These are phyloP conservation scores for Syzygium grande DNA, from an alignment of 345 rosid species.

Conservation along the genomic window DNA sequence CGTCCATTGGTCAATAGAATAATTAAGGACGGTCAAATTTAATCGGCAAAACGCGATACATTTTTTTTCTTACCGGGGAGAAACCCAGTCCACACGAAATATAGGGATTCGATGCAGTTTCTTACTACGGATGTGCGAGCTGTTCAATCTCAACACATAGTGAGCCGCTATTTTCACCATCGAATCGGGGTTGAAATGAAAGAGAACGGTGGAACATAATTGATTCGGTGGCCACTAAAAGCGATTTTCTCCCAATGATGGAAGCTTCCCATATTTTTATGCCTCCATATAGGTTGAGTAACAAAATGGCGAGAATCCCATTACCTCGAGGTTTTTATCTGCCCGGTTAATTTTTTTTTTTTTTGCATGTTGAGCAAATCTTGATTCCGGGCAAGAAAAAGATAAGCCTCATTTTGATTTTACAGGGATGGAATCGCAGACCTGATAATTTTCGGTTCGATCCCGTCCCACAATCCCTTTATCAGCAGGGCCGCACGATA, in stretches of 20 bases:
- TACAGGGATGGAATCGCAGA: no score
- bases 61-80: no score
- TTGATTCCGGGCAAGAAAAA: background rate
- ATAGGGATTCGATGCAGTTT: background rate
- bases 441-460: no score
- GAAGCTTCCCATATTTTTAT: background rate
- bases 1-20: background rate
- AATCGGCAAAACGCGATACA: background rate
- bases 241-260: background rate
- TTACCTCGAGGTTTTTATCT: background rate
- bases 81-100: background rate
- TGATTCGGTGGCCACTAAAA: background rate
- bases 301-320: background rate
- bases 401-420: background rate
- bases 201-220: background rate
- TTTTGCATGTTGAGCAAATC: background rate
- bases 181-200: background rate
- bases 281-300: background rate
- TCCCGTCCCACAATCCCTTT: no score
- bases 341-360: background rate
- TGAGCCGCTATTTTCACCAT: background rate
- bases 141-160: background rate
- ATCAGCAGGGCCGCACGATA: no score
- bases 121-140: fast-evolving
- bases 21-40: background rate